Evolutionary conservation across 495 filamentous ascomycete genomes (phyloP).

Genomic region (Podospora anserina): DNA sequence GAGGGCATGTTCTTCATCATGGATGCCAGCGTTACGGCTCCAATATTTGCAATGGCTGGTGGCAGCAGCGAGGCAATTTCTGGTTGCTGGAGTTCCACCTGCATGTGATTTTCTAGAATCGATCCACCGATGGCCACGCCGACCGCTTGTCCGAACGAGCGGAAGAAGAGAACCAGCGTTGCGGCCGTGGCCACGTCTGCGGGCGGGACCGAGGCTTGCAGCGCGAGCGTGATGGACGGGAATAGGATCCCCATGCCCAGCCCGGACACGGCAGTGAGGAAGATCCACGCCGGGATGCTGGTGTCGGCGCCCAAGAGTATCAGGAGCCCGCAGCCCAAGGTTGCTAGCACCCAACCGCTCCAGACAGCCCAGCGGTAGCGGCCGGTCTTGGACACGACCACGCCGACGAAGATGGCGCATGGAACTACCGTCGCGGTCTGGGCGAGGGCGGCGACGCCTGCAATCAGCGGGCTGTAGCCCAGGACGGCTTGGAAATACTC

Average conservation of each 20-base stretch:
- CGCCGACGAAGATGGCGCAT: slow-evolving; percentile 19
- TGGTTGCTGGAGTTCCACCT: background rate
- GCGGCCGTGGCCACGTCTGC: background rate
- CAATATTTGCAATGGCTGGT: background rate
- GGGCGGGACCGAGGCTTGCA: background rate
- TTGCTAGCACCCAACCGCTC: slow-evolving; percentile 27
- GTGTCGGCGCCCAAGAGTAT: slow-evolving; percentile 15
- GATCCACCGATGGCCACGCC: background rate
- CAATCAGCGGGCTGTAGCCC: slow-evolving; percentile 28
- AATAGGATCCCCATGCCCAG: background rate
- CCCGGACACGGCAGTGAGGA: background rate
- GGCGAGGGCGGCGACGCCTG: slow-evolving; percentile 34
- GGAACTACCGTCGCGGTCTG: slow-evolving; percentile 22
- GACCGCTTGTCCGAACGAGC: background rate
- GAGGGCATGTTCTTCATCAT: background rate
- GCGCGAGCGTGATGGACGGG: background rate
- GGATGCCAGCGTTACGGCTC: background rate
- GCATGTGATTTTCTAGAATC: background rate
- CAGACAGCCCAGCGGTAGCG: slow-evolving; percentile 29
- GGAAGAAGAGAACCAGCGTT: background rate
- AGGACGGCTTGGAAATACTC: slow-evolving; percentile 39
- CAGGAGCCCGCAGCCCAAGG: slow-evolving; percentile 30
- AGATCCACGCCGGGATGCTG: background rate
- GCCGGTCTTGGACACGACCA: slow-evolving; percentile 17
- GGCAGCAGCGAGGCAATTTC: background rate